phyloP scores from a whole-genome alignment of 2,329 filamentous ascomycete species.

The Stemphylium beticola region DNA sequence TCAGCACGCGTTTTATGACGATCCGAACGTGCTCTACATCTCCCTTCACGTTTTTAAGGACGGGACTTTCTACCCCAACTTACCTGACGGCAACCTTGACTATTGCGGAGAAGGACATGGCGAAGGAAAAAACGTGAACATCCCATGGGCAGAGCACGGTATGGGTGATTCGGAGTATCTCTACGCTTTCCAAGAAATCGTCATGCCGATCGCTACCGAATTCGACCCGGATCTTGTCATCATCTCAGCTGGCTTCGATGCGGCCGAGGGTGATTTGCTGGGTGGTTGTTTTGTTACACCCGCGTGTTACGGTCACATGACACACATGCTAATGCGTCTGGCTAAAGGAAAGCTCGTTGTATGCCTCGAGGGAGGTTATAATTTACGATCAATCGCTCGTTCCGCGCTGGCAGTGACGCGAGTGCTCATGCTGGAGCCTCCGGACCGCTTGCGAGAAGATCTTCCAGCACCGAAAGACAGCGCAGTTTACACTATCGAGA shows the following conservation, averaged over 20 bases:
- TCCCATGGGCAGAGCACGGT: slow-evolving; percentile 70
- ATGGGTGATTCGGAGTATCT: slow-evolving; percentile 99
- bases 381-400: slow-evolving; percentile 87
- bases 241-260: slow-evolving; percentile 94
- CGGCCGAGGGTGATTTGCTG: slow-evolving; percentile 89
- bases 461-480: slow-evolving; percentile 54
- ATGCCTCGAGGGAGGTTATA: slow-evolving; percentile 95
- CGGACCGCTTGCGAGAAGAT: slow-evolving; percentile 61
- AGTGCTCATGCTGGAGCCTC: slow-evolving; percentile 94
- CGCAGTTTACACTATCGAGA: slow-evolving; percentile 63
- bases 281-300: slow-evolving; percentile 93
- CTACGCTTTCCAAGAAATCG: slow-evolving; percentile 91
- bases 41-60: slow-evolving; percentile 89
- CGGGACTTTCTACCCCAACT: slow-evolving; percentile 81
- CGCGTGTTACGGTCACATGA: slow-evolving; percentile 95
- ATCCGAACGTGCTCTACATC: slow-evolving; percentile 94
- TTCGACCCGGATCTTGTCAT: slow-evolving; percentile 95
- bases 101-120: slow-evolving; percentile 65
- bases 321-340: slow-evolving; percentile 97
- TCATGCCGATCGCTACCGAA: slow-evolving; percentile 94
- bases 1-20: slow-evolving; percentile 93
- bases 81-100: slow-evolving; percentile 63
- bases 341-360: slow-evolving; percentile 89
- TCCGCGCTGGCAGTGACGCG: slow-evolving; percentile 90
- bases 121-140: slow-evolving; percentile 70